Conservation (phyloP, 768 basidiomycete genomes). For the Cystobasidium ongulense region DNA sequence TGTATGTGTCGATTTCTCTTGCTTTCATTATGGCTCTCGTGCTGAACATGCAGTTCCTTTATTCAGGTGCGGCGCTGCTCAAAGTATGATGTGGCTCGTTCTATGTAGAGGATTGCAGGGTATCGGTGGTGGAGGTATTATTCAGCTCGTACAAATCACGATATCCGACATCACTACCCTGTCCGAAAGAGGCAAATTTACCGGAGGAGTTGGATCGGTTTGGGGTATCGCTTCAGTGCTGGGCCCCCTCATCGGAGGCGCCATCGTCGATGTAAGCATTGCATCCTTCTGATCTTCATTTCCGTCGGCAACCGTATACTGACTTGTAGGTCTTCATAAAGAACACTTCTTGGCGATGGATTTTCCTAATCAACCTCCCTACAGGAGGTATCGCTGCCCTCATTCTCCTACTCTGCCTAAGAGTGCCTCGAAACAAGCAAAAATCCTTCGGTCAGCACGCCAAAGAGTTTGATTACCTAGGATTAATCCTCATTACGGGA, state of each 20-base stretch:
- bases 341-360: slow-evolving; percentile 67
- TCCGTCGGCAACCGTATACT: slow-evolving; percentile 42
- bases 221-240: slow-evolving; percentile 45
- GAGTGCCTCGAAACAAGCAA: slow-evolving; percentile 43
- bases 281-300: not conserved
- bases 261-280: slow-evolving; percentile 56
- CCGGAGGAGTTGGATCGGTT: slow-evolving; percentile 40
- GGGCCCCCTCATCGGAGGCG: slow-evolving; percentile 45
- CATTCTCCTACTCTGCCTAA: slow-evolving; percentile 45
- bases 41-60: not conserved
- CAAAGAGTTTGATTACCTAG: slow-evolving; percentile 47
- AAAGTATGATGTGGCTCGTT: slow-evolving; percentile 69
- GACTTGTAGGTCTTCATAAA: no score
- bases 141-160: slow-evolving; percentile 37
- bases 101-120: slow-evolving; percentile 71
- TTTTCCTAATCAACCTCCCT: slow-evolving; percentile 44
- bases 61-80: slow-evolving; percentile 64
- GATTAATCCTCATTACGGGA: slow-evolving; percentile 45
- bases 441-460: slow-evolving; percentile 40
- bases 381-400: slow-evolving; percentile 42
- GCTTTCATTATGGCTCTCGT: not conserved
- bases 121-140: slow-evolving; percentile 55
- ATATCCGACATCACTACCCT: slow-evolving; percentile 45
- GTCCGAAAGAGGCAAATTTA: slow-evolving; percentile 42
- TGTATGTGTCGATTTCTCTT: not conserved